These are phyloP conservation scores for Leishmania aethiopica DNA, from an alignment of 208 protist genomes.

Conservation along the genomic window DNA sequence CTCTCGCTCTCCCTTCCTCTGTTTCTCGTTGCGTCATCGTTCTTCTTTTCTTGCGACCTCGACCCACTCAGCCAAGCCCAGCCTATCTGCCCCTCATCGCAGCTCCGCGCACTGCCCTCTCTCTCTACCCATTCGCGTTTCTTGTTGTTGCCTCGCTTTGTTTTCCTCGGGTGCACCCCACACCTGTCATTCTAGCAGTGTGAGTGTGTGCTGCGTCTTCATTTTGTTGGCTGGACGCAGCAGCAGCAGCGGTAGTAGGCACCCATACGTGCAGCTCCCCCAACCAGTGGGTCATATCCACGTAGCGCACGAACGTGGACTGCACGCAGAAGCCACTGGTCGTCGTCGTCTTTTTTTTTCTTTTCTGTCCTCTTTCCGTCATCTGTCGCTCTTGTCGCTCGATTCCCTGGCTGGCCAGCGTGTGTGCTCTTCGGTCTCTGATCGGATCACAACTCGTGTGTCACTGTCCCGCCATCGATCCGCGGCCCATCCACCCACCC, in stretches of 20 bases:
- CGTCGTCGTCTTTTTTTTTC: neutral
- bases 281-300: neutral
- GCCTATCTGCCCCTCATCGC: neutral
- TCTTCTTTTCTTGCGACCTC: neutral
- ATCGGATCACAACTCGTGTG: neutral
- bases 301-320: too few relatives aligned
- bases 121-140: constrained; percentile 5
- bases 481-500: neutral
- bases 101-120: constrained; percentile 1
- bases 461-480: neutral
- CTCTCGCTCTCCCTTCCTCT: neutral
- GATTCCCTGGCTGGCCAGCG: neutral
- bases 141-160: neutral
- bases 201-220: neutral
- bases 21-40: neutral
- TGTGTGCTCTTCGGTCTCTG: neutral
- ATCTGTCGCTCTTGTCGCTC: neutral
- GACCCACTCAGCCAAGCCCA: neutral
- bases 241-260: neutral
- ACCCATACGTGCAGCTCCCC: neutral
- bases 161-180: neutral
- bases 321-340: too few relatives aligned
- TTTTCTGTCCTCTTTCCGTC: neutral
- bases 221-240: neutral
- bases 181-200: neutral